Percentiles rank a stretch among this genome's conserved stretches.
These are phyloP conservation scores for Fusarium sulawesiense DNA, from an alignment of 2,329 filamentous ascomycete genomes.

Conservation along the genomic window DNA sequence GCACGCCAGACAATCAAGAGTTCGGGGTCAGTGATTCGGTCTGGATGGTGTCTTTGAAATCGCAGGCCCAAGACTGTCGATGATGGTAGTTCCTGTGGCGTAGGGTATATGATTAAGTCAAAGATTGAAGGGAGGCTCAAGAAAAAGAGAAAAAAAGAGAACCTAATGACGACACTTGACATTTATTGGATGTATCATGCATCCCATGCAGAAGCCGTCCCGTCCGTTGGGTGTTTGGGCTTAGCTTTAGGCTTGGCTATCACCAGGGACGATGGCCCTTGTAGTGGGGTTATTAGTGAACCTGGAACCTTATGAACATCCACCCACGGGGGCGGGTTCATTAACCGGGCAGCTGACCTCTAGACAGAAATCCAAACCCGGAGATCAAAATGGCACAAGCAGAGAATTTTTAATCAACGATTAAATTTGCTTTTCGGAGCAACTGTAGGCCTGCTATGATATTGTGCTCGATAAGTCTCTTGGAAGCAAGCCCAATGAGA, in stretches of 20 bases:
- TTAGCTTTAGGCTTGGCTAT: not conserved
- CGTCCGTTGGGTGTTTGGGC: not conserved
- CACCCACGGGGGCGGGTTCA: not conserved
- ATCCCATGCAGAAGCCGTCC: conserved; percentile 8
- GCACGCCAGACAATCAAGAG: not conserved
- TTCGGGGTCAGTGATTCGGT: not conserved
- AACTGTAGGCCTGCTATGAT: not conserved
- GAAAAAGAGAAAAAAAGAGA: not conserved
- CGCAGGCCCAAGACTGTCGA: not conserved
- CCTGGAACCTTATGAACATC: not conserved
- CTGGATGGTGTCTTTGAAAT: not conserved
- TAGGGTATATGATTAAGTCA: not conserved
- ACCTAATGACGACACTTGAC: conserved; percentile 31
- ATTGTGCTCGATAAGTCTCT: not conserved
- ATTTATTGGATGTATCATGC: conserved; percentile 20
- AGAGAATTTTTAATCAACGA: not conserved
- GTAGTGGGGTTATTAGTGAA: not conserved
- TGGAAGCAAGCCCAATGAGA: not conserved
- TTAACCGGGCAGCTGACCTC: not conserved
- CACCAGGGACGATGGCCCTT: conserved; percentile 22
- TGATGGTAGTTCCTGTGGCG: not conserved
- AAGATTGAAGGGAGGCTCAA: conserved; percentile 5
- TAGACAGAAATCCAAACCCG: not conserved
- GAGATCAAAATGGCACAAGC: not conserved
- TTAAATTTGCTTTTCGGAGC: not conserved